Base-by-base conservation (phyloP, 2,329 filamentous ascomycete species). In the Bipolaris sorokiniana region DNA sequence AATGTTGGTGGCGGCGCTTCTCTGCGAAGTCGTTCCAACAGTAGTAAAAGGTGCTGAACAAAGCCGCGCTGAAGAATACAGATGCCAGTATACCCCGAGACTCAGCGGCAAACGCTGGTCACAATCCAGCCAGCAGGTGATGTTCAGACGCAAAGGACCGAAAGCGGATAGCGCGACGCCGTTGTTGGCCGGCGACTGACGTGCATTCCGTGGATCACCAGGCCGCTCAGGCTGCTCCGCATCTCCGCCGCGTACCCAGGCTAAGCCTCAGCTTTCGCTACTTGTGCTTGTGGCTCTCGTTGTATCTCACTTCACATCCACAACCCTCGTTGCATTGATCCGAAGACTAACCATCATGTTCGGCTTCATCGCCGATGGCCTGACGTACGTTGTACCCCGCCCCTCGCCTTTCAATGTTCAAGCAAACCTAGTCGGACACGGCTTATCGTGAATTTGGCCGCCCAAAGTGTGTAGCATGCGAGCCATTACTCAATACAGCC, bases 321-420 rank as follows among this genome's bases (percentile, higher is more conserved):
- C 47, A 18, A 23, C 26, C 36, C 26, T 34, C 28, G 34, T 38
- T 47, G 34, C 42, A 33, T 28, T 31, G 34, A 34, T 40, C 33
- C 42, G 37, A 51, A 59, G 36, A 36, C 37, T 36, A 52, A 52
- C 47, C 20, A 66, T 11, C 48, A 76, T 76, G 74, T 76, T 76
- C 57, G 60, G 73, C 63, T 76, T 76, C 62, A 68, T 76, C 54
- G 74, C 74, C 54, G 73, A 76, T 68, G 74, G 69, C 50, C 62
- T 76, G 59, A 75, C 73, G 74, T 75, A 66, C 62, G 73, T 68
- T 51, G 42, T 57, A 65, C 69, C 67, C 66, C 59, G 64, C 72
- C 69, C 71, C 72, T 58, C 40, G 37, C 42, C 18, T 38, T 41
- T 51, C 47, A 48, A 54, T 59, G 55, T 56, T 51, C 52, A 44